Evolutionary conservation across 2,329 filamentous ascomycete genomes (phyloP).

Genomic region (Fusarium nisikadoi): DNA sequence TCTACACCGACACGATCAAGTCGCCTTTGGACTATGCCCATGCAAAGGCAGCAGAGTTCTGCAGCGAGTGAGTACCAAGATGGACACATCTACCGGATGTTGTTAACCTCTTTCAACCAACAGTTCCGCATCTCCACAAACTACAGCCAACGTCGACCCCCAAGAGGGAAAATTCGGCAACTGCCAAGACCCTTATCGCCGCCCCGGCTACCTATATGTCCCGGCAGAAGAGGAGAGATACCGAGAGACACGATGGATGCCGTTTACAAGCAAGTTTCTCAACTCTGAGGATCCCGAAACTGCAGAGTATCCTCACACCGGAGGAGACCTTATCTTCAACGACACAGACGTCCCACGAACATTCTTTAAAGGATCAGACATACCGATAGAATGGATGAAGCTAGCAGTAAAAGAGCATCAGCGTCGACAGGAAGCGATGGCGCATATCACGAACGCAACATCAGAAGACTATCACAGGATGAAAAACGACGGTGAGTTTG

Average conservation of each 20-base stretch:
- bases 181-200: slow-evolving; percentile 2
- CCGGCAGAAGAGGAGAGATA: neutral
- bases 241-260: slow-evolving; percentile 1
- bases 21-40: neutral
- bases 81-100: accelerated
- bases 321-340: slow-evolving; percentile 1
- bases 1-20: neutral
- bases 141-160: neutral
- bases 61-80: neutral
- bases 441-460: neutral
- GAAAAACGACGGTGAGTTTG: neutral
- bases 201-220: neutral
- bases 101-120: neutral
- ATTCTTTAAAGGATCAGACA: neutral
- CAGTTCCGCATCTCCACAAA: neutral
- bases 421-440: neutral
- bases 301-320: neutral
- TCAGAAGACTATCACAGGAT: neutral
- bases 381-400: slow-evolving; percentile 7
- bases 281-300: neutral
- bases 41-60: neutral
- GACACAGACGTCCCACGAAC: neutral
- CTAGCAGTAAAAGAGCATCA: neutral
- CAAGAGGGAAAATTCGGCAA: neutral
- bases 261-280: neutral